Conservation (phyloP, 371 early-diverging fungal genomes). For the Lichtheimia ramosa region DNA sequence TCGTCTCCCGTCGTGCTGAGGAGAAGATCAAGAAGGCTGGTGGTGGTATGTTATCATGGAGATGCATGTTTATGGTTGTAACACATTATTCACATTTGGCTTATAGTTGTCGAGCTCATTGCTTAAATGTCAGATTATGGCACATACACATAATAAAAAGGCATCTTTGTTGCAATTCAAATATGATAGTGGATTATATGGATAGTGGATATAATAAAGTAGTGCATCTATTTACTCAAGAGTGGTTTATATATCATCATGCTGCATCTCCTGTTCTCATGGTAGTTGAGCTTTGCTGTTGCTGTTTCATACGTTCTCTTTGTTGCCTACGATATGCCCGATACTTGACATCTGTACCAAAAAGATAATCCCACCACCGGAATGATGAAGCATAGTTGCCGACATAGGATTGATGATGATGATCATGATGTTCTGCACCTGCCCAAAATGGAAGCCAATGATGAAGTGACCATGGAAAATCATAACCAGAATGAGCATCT, state of each 20-base stretch:
- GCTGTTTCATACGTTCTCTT: not conserved
- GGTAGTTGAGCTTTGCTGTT: no score
- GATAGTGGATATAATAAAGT: no score
- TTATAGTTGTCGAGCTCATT: conserved; percentile 48
- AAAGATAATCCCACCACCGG: conserved; percentile 79
- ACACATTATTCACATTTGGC: not conserved
- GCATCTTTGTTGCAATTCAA: conserved; percentile 5
- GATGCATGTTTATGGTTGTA: not conserved
- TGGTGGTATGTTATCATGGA: conserved; percentile 63
- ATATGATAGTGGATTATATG: no score
- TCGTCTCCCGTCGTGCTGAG: conserved; percentile 94
- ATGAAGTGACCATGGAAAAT: conserved; percentile 88
- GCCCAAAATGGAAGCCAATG: conserved; percentile 76
- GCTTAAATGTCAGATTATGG: conserved; percentile 28
- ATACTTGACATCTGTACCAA: conserved; percentile 72
- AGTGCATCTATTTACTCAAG: no score
- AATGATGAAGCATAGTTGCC: conserved; percentile 78
- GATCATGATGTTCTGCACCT: conserved; percentile 83
- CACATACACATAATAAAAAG: conserved; percentile 7
- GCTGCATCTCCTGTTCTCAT: no score
- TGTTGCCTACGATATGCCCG: not conserved
- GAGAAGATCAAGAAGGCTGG: conserved; percentile 99
- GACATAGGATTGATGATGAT: conserved; percentile 76
- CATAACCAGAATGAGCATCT: conserved; percentile 92
- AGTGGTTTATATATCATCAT: no score